Percentiles rank a stretch among this genome's conserved stretches.
Conservation (phyloP, 495 filamentous ascomycete genomes). For the Penicillium ucsense region DNA sequence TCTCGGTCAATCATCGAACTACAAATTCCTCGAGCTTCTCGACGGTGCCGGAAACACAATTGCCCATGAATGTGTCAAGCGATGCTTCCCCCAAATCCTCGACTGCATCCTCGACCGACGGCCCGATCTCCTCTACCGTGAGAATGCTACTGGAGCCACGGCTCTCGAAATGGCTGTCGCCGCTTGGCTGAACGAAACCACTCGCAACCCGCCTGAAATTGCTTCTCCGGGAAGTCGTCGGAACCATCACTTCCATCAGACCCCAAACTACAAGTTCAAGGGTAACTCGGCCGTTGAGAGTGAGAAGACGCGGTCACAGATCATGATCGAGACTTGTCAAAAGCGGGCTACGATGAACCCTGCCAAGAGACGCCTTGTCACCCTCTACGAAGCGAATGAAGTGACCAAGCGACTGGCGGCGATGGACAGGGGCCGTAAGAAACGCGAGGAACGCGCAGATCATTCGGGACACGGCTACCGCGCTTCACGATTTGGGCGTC, state of each 20-base stretch:
- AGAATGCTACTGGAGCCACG: constrained; percentile 63
- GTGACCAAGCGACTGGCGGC: constrained; percentile 54
- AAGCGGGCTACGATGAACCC: constrained; percentile 1
- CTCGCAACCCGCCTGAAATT: constrained; percentile 9
- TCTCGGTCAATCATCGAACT: constrained; percentile 35
- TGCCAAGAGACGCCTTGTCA: constrained; percentile 52
- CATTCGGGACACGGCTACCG: too few species aligned
- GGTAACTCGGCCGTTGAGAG: neutral
- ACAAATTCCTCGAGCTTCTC: constrained; percentile 48
- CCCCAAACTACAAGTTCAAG: too few species aligned
- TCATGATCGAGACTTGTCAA: constrained; percentile 17
- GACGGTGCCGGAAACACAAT: constrained; percentile 60
- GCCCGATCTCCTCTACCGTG: constrained; percentile 49
- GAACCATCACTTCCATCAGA: too few species aligned
- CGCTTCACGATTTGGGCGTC: neutral
- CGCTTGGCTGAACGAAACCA: constrained; percentile 30
- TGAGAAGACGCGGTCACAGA: neutral
- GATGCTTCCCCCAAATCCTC: constrained; percentile 23
- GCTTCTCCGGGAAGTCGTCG: neutral
- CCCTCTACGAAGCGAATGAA: constrained; percentile 61
- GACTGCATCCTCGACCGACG: constrained; percentile 43
- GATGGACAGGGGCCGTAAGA: neutral
- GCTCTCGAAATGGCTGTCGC: constrained; percentile 55
- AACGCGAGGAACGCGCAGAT: neutral
- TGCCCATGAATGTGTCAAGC: constrained; percentile 46